Base-by-base conservation (phyloP, 352 stramenopile species). In the Phytopythium delawarense region DNA sequence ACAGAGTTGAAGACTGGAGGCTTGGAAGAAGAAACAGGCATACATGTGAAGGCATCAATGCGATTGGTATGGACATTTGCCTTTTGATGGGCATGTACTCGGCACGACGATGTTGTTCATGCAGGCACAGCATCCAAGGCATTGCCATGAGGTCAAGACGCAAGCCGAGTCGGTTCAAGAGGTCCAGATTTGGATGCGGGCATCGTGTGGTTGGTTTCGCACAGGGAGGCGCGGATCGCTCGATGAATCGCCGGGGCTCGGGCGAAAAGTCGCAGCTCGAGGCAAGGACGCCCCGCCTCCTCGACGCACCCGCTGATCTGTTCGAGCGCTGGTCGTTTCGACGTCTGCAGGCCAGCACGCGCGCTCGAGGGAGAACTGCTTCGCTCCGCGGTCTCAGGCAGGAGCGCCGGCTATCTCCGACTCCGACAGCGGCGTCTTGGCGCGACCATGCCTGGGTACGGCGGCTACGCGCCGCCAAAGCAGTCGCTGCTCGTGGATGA, bases 401-500 rank as follows among this genome's bases (percentile, higher is more conserved):
- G 42, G 7, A n/a, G 25, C 44, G 51, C 9, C 21, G 5, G 30
- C 32, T 8, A 34, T 35, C 34, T 11, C 20, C 1, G 42, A 23
- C 20, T 11, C 20, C 1, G 42, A 23, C 20, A 49, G 42, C 42
- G 0, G 20, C n/a, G 12, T 9, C 3, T 25, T 49, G 7, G 34
- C 20, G 46, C 4, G 9, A 25, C 18, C 5, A 78, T 79, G 74
- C 63, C 76, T 55, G 64, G 63, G 32, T 84, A 84, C 48, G 74
- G 74, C 5, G 76, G 76, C 75, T 88, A 86, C 55, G 72, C 76
- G 46, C 74, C 86, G 63, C 67, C 74, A 25, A 85, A 86, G 68
- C 71, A 83, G 53, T 76, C 67, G 3, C 77, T 88, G 48, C 75
- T 92, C 59, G 71, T 79, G 50, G 79, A 89, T 32, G 83, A 91